These are phyloP conservation scores for Ogataea degrootiae DNA, from an alignment of 805 yeast genomes.

Conservation along the genomic window DNA sequence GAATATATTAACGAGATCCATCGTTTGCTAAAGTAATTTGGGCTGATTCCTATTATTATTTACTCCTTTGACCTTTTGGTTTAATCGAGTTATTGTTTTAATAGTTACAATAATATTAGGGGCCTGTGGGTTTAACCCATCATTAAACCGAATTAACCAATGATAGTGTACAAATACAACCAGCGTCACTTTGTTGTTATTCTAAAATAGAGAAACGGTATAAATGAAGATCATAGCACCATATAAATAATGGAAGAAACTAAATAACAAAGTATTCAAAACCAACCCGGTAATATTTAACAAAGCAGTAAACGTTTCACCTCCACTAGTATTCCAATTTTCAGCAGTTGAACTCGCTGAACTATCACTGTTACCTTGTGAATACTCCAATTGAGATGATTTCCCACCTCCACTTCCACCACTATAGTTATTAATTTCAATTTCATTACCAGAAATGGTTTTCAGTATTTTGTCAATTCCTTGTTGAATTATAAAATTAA, in stretches of 20 bases:
- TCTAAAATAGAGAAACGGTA: slow-evolving; percentile 5
- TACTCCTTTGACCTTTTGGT: no score
- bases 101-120: no score
- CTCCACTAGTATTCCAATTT: slow-evolving; percentile 14
- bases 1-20: no score
- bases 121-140: no score
- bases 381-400: neutral
- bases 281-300: slow-evolving; percentile 15
- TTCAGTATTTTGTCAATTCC: slow-evolving; percentile 14
- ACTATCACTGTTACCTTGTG: neutral
- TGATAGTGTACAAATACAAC: neutral
- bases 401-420: slow-evolving; percentile 3
- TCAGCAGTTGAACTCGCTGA: slow-evolving; percentile 4
- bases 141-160: no score
- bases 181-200: neutral
- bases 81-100: no score
- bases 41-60: no score
- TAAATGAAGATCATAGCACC: slow-evolving; percentile 14
- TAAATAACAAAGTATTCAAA: slow-evolving; percentile 17
- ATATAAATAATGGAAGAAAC: slow-evolving; percentile 18
- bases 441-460: slow-evolving; percentile 10
- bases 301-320: slow-evolving; percentile 15
- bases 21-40: no score
- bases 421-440: slow-evolving; percentile 13
- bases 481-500: slow-evolving; percentile 16